A percentile compares a stretch with the other conserved stretches of the same genome.
Conservation (phyloP, 208 protist genomes). For the Tritrichomonas musculus region DNA sequence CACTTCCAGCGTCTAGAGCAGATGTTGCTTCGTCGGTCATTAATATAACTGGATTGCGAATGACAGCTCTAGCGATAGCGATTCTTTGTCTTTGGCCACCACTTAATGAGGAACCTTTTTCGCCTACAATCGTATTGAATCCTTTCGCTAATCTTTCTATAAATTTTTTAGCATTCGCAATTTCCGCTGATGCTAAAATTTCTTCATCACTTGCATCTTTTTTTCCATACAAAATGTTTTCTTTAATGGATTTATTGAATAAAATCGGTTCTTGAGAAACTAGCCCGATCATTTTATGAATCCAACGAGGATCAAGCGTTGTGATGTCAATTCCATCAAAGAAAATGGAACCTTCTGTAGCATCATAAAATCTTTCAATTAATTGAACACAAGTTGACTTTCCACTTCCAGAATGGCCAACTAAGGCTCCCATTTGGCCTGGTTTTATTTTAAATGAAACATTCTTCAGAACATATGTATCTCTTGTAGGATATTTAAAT, state of each 20-base stretch:
- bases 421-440: constrained; percentile 38
- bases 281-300: constrained; percentile 73
- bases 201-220: constrained; percentile 60
- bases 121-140: constrained; percentile 48
- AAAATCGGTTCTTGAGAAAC: constrained; percentile 86
- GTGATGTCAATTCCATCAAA: constrained; percentile 77
- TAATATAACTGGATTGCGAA: constrained; percentile 53
- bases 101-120: constrained; percentile 32
- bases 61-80: constrained; percentile 53
- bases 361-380: constrained; percentile 84
- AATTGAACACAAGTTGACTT: constrained; percentile 55
- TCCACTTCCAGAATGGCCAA: constrained; percentile 39
- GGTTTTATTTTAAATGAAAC: constrained; percentile 39
- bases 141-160: constrained; percentile 46
- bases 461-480: constrained; percentile 30
- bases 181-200: constrained; percentile 28
- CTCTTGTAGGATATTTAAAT: constrained; percentile 6
- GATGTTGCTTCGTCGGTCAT: constrained; percentile 53
- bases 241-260: constrained; percentile 59
- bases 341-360: constrained; percentile 66
- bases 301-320: constrained; percentile 62
- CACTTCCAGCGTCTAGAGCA: constrained; percentile 61
- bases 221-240: constrained; percentile 55
- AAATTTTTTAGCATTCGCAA: constrained; percentile 55
- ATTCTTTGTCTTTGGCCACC: constrained; percentile 49